These are phyloP conservation scores for Fraxinus sp. DNA, from an alignment of 305 asterid species.

Conservation along the genomic window DNA sequence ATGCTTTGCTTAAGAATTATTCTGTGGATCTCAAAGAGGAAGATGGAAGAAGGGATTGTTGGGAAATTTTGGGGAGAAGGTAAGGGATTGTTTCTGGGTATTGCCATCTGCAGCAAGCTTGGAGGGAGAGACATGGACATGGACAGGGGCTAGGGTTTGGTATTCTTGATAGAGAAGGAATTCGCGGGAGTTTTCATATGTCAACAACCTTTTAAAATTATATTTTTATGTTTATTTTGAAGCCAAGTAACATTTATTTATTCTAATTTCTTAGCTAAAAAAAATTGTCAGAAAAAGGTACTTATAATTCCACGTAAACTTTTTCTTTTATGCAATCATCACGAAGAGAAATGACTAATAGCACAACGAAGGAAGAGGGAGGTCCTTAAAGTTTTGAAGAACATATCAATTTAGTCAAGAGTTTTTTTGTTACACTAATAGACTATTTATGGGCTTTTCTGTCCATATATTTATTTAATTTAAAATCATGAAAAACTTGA, in stretches of 20 bases:
- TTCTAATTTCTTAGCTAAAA: neutral
- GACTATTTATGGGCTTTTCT: neutral
- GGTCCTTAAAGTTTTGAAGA: too few relatives aligned
- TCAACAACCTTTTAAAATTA: conserved; percentile 21
- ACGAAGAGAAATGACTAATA: neutral
- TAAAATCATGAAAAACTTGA: neutral
- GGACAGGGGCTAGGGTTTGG: conserved; percentile 37
- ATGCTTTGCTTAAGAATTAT: conserved; percentile 57
- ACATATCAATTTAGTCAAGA: too few relatives aligned
- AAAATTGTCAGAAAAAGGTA: neutral
- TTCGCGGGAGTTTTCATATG: conserved; percentile 60
- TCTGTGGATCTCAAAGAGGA: conserved; percentile 24
- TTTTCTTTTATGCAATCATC: neutral
- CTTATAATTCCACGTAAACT: neutral
- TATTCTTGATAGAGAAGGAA: conserved; percentile 60
- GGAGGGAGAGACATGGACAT: neutral
- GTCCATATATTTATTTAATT: too few relatives aligned
- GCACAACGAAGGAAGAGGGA: too few relatives aligned
- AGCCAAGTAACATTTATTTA: neutral
- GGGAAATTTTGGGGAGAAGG: too few relatives aligned
- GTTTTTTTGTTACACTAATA: neutral
- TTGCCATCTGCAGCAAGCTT: neutral
- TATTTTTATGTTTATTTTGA: too few relatives aligned
- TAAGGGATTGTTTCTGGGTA: too few relatives aligned
- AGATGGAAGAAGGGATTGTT: conserved; percentile 2